A percentile compares a stretch with the other conserved stretches of the same genome.
Conservation (phyloP, 345 rosid species). For the Physaria fendleri region DNA sequence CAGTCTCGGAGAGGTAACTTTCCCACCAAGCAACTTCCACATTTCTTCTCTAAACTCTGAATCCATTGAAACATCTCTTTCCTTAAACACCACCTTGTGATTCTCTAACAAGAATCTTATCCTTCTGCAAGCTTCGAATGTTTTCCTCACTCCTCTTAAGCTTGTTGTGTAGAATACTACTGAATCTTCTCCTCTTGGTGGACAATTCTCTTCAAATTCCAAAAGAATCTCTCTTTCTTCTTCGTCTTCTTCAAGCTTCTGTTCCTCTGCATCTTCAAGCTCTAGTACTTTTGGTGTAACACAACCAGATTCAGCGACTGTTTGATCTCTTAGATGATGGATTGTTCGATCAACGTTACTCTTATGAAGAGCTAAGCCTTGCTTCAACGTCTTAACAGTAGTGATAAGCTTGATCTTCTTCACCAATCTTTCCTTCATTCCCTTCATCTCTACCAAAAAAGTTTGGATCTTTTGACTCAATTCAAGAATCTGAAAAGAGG, state of each 20-base stretch:
- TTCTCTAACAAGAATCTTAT: constrained; percentile 59
- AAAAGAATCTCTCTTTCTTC: constrained; percentile 24
- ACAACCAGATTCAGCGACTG: constrained; percentile 15
- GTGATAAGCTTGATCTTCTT: constrained; percentile 56
- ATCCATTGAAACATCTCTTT: constrained; percentile 79
- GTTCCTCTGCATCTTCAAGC: constrained; percentile 26
- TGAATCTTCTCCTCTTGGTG: constrained; percentile 60
- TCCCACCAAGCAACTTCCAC: constrained; percentile 50
- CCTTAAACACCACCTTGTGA: constrained; percentile 43
- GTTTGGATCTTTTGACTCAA: neutral
- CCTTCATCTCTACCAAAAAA: constrained; percentile 36
- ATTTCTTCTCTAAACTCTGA: constrained; percentile 69
- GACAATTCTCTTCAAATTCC: constrained; percentile 49
- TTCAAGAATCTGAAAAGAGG: constrained; percentile 15
- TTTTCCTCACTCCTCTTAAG: constrained; percentile 70
- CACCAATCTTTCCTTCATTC: constrained; percentile 57
- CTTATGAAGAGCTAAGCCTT: constrained; percentile 38
- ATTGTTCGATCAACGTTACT: constrained; percentile 27
- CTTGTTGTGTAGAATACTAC: constrained; percentile 76
- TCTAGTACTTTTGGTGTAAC: constrained; percentile 20
- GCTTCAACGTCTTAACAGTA: constrained; percentile 32
- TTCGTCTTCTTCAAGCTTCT: constrained; percentile 11
- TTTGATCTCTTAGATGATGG: constrained; percentile 26
- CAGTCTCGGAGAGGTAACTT: constrained; percentile 66
- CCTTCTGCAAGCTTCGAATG: constrained; percentile 66